A percentile compares a stretch with the other conserved stretches of the same genome.
Evolutionary conservation across 176 grass and related monocot species (phyloP).

Genomic region (Metroxylon sagu): DNA sequence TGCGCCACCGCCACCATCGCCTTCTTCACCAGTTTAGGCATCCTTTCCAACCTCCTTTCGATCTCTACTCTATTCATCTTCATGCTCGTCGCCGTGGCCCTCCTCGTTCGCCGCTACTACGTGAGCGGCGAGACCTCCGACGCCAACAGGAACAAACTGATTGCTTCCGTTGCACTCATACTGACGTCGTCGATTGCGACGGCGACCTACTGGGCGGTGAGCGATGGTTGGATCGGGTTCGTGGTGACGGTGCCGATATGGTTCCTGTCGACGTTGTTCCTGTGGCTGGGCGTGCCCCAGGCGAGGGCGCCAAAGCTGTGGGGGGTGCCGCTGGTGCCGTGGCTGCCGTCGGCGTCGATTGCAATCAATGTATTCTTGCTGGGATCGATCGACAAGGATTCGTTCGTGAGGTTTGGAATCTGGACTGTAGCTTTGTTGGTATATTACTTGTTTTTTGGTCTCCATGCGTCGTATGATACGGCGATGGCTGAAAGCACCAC

Average conservation of each 20-base stretch:
- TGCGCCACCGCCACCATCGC: conserved; percentile 41
- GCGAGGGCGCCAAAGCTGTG: conserved; percentile 36
- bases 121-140: conserved; percentile 25
- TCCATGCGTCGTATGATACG: conserved; percentile 82
- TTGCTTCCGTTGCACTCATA: conserved; percentile 20
- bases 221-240: conserved; percentile 30
- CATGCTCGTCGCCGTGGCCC: conserved; percentile 58
- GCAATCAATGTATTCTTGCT: conserved; percentile 82
- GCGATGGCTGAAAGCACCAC: conserved; percentile 20
- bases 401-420: conserved; percentile 63
- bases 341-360: conserved; percentile 37
- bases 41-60: conserved; percentile 57
- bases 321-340: conserved; percentile 34
- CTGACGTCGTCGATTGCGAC: conserved; percentile 21
- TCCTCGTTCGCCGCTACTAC: conserved; percentile 55
- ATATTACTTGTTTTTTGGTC: conserved; percentile 85
- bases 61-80: conserved; percentile 70
- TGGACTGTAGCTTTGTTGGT: conserved; percentile 55
- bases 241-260: conserved; percentile 27
- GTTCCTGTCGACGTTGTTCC: conserved; percentile 23
- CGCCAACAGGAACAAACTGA: conserved; percentile 27
- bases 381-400: conserved; percentile 73
- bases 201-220: conserved; percentile 24
- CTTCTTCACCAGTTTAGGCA: conserved; percentile 40
- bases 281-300: conserved; percentile 26